phyloP scores from a whole-genome alignment of 169 alveolate genomes.

The Plasmodium sp. region DNA sequence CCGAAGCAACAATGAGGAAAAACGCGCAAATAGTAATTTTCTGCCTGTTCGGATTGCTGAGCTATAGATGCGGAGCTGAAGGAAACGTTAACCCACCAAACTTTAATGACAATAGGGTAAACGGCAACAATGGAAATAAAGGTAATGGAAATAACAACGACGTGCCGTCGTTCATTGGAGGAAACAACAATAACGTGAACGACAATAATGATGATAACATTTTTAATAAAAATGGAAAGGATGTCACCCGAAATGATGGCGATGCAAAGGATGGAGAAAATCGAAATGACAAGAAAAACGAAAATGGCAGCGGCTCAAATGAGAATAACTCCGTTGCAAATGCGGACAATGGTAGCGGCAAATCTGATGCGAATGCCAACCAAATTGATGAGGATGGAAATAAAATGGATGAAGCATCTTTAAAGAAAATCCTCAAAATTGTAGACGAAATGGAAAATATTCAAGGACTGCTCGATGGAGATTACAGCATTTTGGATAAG shows the following conservation, averaged over 20 bases:
- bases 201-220: not conserved
- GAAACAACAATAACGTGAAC: not conserved
- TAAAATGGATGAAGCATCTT: not conserved
- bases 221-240: not conserved
- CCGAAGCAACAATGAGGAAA: not conserved
- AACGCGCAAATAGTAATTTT: constrained; percentile 25
- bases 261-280: not conserved
- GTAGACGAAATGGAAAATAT: not conserved
- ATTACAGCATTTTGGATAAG: constrained; percentile 8
- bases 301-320: not conserved
- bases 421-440: not conserved
- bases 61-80: constrained; percentile 4
- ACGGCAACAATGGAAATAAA: not conserved
- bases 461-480: constrained; percentile 5
- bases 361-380: not conserved
- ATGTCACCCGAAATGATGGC: not conserved
- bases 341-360: not conserved
- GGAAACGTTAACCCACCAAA: not conserved
- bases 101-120: not conserved
- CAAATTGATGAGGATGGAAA: not conserved
- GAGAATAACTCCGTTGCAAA: not conserved
- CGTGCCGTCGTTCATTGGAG: not conserved
- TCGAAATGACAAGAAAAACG: not conserved
- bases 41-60: not conserved
- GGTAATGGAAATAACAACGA: not conserved